Conservation (phyloP, 352 stramenopile species). For the Phytophthora cryptogea region DNA sequence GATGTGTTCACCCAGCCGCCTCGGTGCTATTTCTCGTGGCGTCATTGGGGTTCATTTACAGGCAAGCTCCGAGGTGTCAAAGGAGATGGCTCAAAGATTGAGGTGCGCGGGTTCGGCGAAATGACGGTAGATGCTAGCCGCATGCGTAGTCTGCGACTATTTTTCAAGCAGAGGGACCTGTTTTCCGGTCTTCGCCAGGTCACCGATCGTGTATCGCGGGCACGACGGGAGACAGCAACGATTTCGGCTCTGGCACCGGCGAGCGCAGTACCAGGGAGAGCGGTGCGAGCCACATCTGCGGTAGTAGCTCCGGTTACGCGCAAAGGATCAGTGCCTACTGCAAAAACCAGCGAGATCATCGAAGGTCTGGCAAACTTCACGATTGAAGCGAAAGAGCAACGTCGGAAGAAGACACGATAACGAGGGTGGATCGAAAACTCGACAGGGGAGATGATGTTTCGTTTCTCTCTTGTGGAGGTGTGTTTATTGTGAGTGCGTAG, state of each 20-base stretch:
- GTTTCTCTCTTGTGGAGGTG: constrained; percentile 5
- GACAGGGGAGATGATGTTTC: not conserved
- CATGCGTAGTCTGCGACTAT: constrained; percentile 61
- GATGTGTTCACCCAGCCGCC: constrained; percentile 80
- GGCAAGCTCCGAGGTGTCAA: constrained; percentile 67
- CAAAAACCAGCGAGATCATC: constrained; percentile 54
- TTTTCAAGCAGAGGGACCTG: constrained; percentile 72
- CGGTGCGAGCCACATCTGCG: constrained; percentile 20
- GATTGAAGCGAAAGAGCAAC: constrained; percentile 38
- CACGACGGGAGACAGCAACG: constrained; percentile 29
- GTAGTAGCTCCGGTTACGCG: constrained; percentile 20
- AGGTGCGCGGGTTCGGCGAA: constrained; percentile 73
- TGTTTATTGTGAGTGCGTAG: constrained; percentile 22
- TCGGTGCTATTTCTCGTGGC: constrained; percentile 79
- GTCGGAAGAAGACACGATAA: constrained; percentile 33
- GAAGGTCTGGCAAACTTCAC: constrained; percentile 51
- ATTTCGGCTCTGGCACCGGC: constrained; percentile 10
- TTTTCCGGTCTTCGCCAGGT: constrained; percentile 49
- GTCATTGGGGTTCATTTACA: constrained; percentile 79
- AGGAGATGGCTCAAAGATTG: constrained; percentile 58
- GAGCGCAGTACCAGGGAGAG: constrained; percentile 14
- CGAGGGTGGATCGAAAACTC: not conserved
- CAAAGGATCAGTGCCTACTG: constrained; percentile 23
- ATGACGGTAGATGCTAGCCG: constrained; percentile 61
- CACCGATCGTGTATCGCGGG: constrained; percentile 19